These are phyloP conservation scores for Plasmodium vivax DNA, from an alignment of 169 alveolate species.

Conservation along the genomic window DNA sequence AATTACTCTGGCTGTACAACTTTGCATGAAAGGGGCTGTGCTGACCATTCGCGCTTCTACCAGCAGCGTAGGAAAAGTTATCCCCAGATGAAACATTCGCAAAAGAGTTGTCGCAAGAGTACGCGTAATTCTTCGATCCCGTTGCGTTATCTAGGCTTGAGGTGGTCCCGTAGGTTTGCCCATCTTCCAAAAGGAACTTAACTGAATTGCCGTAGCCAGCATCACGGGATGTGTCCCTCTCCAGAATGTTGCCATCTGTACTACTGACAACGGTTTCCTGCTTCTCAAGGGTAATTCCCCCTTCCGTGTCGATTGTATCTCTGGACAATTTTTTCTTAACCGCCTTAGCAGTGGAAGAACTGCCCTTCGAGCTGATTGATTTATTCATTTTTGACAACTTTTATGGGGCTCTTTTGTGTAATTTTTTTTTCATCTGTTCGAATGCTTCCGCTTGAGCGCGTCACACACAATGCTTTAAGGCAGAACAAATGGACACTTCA, in stretches of 20 bases:
- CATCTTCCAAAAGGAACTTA: background rate
- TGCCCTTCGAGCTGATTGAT: background rate
- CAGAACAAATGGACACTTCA: background rate
- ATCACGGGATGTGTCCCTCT: constrained; percentile 5
- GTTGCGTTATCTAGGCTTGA: background rate
- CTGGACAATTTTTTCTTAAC: constrained; percentile 7
- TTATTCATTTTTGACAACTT: constrained; percentile 24
- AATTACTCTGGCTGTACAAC: background rate
- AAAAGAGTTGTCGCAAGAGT: background rate
- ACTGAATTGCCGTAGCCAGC: background rate
- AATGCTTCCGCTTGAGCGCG: background rate
- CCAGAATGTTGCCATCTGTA: background rate
- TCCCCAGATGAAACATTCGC: background rate
- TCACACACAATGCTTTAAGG: background rate
- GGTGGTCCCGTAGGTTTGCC: background rate
- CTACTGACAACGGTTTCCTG: background rate
- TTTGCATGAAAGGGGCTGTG: background rate
- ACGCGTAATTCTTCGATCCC: background rate
- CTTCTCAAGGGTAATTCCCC: background rate
- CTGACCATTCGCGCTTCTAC: background rate
- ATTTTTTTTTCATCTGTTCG: background rate
- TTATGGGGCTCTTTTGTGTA: background rate
- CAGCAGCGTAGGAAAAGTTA: background rate
- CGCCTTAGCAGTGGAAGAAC: background rate
- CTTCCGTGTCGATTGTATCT: background rate